Conservation (phyloP, 2,329 filamentous ascomycete species). For the Cladosporium sp. region DNA sequence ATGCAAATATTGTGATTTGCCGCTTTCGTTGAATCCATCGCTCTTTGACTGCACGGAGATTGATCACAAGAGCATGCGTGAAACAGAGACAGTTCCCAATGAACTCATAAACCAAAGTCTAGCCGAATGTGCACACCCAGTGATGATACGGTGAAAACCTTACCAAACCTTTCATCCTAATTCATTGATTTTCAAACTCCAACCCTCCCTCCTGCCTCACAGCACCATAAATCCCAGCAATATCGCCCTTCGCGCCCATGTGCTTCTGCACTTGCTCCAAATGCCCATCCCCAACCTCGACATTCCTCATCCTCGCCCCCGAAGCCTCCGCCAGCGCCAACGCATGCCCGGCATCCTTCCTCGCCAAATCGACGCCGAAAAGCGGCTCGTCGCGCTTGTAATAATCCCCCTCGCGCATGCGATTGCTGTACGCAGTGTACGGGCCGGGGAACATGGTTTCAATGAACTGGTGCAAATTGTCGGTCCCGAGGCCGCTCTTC, state of each 20-base stretch:
- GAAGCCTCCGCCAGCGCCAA: slow-evolving; percentile 58
- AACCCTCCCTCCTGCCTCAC: slow-evolving; percentile 70
- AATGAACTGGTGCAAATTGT: slow-evolving; percentile 66
- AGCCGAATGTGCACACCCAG: no score
- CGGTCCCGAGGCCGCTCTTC: slow-evolving; percentile 68
- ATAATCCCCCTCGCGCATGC: slow-evolving; percentile 74
- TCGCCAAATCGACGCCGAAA: slow-evolving; percentile 74
- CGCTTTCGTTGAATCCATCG: no score
- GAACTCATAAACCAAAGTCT: no score
- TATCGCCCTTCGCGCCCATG: slow-evolving; percentile 66
- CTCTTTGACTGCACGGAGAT: no score
- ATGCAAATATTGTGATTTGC: no score
- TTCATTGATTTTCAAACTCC: slow-evolving; percentile 53
- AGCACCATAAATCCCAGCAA: slow-evolving; percentile 77
- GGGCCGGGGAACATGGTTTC: slow-evolving; percentile 70
- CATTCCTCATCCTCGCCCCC: slow-evolving; percentile 59
- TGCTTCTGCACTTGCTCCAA: slow-evolving; percentile 65
- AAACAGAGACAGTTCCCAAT: no score
- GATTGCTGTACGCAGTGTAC: slow-evolving; percentile 67
- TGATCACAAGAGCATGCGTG: no score
- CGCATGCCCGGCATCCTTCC: slow-evolving; percentile 77
- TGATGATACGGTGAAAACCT: no score
- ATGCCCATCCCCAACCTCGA: slow-evolving; percentile 65
- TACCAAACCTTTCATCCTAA: no score
- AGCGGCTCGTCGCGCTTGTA: slow-evolving; percentile 70